Conservation (phyloP, 2,329 filamentous ascomycete genomes). For the Pseudogymnoascus sp. region DNA sequence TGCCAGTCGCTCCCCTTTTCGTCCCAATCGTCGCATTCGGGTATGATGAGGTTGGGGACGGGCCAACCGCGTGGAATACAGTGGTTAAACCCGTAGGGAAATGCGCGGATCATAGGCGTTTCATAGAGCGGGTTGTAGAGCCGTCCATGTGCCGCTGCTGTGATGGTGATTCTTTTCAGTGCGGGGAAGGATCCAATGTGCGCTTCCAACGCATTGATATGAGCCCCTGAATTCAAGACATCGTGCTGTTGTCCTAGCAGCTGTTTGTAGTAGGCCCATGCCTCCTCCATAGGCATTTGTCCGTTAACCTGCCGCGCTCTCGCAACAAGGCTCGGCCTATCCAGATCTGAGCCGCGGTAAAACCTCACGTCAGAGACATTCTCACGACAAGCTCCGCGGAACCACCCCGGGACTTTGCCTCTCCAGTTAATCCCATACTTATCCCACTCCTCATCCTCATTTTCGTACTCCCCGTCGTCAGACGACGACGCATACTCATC, state of each 20-base stretch:
- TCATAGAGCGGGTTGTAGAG: constrained; percentile 31
- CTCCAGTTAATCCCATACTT: background rate
- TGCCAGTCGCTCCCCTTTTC: constrained; percentile 23
- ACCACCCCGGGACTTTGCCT: background rate
- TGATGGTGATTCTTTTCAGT: constrained; percentile 32
- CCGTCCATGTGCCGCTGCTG: constrained; percentile 32
- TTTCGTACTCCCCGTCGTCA: background rate
- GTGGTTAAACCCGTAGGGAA: constrained; percentile 34
- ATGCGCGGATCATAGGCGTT: constrained; percentile 35
- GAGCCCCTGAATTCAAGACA: constrained; percentile 22
- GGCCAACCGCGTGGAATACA: constrained; percentile 31
- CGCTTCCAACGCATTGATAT: constrained; percentile 28
- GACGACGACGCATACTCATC: background rate
- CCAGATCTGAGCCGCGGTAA: background rate
- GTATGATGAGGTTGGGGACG: background rate
- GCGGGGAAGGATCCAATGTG: constrained; percentile 30
- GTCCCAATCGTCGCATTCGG: constrained; percentile 13
- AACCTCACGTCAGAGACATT: background rate
- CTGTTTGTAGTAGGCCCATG: constrained; percentile 27
- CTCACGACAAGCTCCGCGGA: background rate
- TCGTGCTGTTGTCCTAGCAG: constrained; percentile 29
- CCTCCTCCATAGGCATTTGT: constrained; percentile 20
- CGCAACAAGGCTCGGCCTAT: background rate
- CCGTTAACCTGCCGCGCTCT: background rate
- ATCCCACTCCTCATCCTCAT: background rate